Conservation (phyloP, 768 basidiomycete genomes). For the Scleroderma citrinum region DNA sequence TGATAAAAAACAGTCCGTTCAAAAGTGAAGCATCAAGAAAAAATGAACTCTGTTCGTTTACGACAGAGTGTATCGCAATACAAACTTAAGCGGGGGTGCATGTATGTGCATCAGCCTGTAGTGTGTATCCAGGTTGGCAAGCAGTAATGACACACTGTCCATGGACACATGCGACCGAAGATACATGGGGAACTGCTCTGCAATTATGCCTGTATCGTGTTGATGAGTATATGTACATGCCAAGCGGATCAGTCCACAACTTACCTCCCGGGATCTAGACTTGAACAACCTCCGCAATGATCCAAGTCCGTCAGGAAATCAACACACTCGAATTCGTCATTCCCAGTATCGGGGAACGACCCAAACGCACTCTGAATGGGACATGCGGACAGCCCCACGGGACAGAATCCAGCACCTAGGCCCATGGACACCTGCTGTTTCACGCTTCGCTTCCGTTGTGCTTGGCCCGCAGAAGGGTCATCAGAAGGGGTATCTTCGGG, state of each 20-base stretch:
- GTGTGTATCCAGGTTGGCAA: conserved; percentile 21
- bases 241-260: not conserved
- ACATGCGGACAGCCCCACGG: conserved; percentile 14
- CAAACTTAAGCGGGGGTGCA: conserved; percentile 10
- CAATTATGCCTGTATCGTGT: conserved; percentile 21
- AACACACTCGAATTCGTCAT: conserved; percentile 24
- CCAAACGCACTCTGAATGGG: conserved; percentile 10
- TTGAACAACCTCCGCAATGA: conserved; percentile 28
- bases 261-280: conserved; percentile 11
- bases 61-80: not conserved
- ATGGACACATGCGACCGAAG: conserved; percentile 21
- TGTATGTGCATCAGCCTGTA: conserved; percentile 8
- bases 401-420: conserved; percentile 16
- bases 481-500: not conserved
- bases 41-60: not conserved
- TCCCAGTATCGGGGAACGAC: conserved; percentile 6
- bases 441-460: conserved; percentile 3
- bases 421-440: conserved; percentile 9
- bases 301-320: conserved; percentile 22
- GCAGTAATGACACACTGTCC: conserved; percentile 22
- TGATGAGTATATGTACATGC: not conserved
- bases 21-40: not conserved
- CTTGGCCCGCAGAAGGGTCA: conserved; percentile 1
- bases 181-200: conserved; percentile 16
- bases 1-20: not conserved